Base-by-base conservation (phyloP, 2,329 filamentous ascomycete species). In the Fusarium metavorans region DNA sequence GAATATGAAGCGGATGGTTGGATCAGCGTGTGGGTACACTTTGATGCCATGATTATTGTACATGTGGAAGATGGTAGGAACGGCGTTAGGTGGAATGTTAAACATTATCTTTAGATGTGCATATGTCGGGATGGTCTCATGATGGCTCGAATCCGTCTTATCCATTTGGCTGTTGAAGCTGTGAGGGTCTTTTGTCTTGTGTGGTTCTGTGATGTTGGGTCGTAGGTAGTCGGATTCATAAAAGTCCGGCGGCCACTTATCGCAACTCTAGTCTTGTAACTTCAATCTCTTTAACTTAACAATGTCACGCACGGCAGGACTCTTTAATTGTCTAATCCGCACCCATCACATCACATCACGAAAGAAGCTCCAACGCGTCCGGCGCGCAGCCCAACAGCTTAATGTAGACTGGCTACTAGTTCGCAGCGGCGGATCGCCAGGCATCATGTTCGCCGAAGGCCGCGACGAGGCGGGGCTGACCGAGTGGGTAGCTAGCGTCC, bases 281-380 rank as follows among this genome's bases (percentile, higher is more conserved):
- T 43, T 58, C 34, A 20, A 18, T 25, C 32, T 39, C 43, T 39
- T 4, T 34, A 37, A 30, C 32, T 18, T 4, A 66, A 66, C 30
- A 30, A 79, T 79, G 77, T 63, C 76, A 27, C 77, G 70, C 37
- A 59, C 68, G 2, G 39, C 70, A 1, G 50, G 66, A 5, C 58
- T 79, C 16, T 79, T 79, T 57, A 77, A 74, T n/a, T 74, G 71
- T 32, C 85, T 95, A 54, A 94, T 95, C 70, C 89, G 92, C 62
- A 95, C 93, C 0, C 93, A 95, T 76, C 93, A 95, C 81, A 95
- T 95, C 79, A 95, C 93, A 5, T 95, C 92, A 0, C 91, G 93
- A 73, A 95, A 94, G 80, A 95, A 95, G 79, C 83, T 88, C 1
- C 83, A 84, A 9, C 83, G 83, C 66, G 86, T 95, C 25, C 89